phyloP scores from a whole-genome alignment of 352 stramenopile genomes.

The Discostella stelligera region DNA sequence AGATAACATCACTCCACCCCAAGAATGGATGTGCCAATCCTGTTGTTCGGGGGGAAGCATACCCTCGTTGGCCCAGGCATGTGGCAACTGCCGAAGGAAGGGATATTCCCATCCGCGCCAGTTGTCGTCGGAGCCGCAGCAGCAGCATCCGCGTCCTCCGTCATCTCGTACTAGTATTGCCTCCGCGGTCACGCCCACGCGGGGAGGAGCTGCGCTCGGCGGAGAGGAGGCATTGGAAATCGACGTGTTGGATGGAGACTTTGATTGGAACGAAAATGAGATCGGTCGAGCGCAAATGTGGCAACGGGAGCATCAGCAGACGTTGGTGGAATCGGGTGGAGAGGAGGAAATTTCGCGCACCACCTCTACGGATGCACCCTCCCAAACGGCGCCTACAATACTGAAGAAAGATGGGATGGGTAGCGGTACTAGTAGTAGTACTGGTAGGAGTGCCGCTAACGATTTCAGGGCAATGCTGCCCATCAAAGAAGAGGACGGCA shows the following conservation, averaged over 20 bases:
- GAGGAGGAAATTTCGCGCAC: neutral
- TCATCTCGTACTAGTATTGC: neutral
- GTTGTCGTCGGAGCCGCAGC: too few relatives aligned
- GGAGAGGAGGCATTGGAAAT: neutral
- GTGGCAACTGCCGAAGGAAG: neutral
- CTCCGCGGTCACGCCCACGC: neutral
- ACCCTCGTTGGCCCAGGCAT: conserved; percentile 1
- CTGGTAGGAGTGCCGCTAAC: neutral
- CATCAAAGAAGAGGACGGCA: neutral
- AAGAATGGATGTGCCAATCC: conserved; percentile 1
- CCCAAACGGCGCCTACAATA: neutral
- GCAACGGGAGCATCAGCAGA: neutral
- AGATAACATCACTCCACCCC: neutral
- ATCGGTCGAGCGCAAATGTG: neutral
- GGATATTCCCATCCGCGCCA: neutral
- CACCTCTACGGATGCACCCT: neutral
- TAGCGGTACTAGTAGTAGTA: too few relatives aligned
- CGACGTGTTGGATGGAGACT: neutral
- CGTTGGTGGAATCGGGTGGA: neutral
- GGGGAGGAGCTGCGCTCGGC: neutral
- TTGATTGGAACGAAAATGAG: neutral
- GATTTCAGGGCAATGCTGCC: neutral
- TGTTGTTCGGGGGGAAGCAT: neutral
- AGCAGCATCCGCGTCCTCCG: too few relatives aligned
- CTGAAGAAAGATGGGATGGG: neutral